Percentiles rank a stretch among this genome's conserved stretches.
Evolutionary conservation across 83 land plant genomes (phyloP).

Genomic region (Larix sibirica): DNA sequence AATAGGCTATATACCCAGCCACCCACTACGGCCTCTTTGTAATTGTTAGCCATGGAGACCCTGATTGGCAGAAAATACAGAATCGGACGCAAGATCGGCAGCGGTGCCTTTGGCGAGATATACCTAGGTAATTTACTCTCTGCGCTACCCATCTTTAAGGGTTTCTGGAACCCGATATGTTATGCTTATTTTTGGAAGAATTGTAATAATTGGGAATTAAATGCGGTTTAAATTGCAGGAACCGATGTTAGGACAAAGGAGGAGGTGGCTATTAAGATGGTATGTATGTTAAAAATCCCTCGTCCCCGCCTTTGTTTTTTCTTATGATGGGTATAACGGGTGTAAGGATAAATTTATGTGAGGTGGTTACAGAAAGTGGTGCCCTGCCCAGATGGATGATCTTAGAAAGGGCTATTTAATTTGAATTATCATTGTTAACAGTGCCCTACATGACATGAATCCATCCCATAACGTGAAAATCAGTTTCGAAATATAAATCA

Average conservation of each 20-base stretch:
- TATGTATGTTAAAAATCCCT: background rate
- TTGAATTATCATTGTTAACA: no score
- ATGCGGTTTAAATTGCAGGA: slow-evolving; percentile 44
- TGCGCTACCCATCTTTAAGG: background rate
- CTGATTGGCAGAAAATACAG: slow-evolving; percentile 62
- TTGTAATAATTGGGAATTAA: background rate
- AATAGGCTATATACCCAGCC: no score
- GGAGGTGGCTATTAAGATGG: slow-evolving; percentile 73
- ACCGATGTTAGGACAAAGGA: slow-evolving; percentile 73
- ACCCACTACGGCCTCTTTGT: background rate
- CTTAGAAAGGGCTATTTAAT: no score
- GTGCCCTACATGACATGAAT: no score
- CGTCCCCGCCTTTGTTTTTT: no score
- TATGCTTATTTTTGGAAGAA: background rate
- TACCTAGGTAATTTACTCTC: slow-evolving; percentile 17
- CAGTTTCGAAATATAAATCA: no score
- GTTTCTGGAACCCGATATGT: slow-evolving; percentile 1
- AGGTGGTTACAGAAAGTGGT: no score
- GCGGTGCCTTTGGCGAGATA: slow-evolving; percentile 74
- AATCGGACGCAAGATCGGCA: slow-evolving; percentile 74
- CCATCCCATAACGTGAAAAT: no score
- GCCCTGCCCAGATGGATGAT: no score
- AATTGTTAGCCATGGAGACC: slow-evolving; percentile 41
- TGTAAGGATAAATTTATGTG: no score
- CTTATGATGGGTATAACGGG: no score